phyloP scores from a whole-genome alignment of 108 stramenopile species.

The Conticribra weissflogii region DNA sequence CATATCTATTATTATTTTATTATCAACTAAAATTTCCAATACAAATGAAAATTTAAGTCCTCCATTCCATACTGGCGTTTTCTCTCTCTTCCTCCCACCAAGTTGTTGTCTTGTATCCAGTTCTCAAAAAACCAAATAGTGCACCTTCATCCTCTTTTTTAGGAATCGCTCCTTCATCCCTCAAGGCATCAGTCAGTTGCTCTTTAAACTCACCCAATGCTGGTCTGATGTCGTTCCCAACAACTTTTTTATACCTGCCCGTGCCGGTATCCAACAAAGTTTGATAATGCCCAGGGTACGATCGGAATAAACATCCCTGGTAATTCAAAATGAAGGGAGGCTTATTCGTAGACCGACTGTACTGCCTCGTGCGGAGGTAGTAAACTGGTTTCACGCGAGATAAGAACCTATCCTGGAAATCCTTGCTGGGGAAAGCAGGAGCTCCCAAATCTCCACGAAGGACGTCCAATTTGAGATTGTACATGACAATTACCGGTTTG shows the following conservation, averaged over 20 bases:
- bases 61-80: constrained; percentile 79
- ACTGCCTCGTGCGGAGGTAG: constrained; percentile 92
- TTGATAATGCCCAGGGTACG: constrained; percentile 93
- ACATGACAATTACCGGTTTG: constrained; percentile 79
- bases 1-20: not conserved
- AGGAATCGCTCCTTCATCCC: constrained; percentile 71
- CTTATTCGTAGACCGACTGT: constrained; percentile 74
- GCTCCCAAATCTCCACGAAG: constrained; percentile 92
- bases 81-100: constrained; percentile 93
- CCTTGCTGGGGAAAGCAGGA: constrained; percentile 88
- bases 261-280: constrained; percentile 92
- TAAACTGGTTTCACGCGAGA: constrained; percentile 88
- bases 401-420: constrained; percentile 92
- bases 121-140: constrained; percentile 78
- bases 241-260: constrained; percentile 77
- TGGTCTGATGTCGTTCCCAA: constrained; percentile 69
- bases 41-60: constrained; percentile 46
- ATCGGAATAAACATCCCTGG: constrained; percentile 93
- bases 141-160: constrained; percentile 70
- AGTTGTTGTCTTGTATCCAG: constrained; percentile 90
- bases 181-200: constrained; percentile 83
- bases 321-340: constrained; percentile 95
- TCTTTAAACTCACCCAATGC: constrained; percentile 91
- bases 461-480: constrained; percentile 93
- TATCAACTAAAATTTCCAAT: no score